Percentiles rank a stretch among this genome's conserved stretches.
These are phyloP conservation scores for Exophiala phaeomuriformis DNA, from an alignment of 2,329 filamentous ascomycete genomes.

Conservation along the genomic window DNA sequence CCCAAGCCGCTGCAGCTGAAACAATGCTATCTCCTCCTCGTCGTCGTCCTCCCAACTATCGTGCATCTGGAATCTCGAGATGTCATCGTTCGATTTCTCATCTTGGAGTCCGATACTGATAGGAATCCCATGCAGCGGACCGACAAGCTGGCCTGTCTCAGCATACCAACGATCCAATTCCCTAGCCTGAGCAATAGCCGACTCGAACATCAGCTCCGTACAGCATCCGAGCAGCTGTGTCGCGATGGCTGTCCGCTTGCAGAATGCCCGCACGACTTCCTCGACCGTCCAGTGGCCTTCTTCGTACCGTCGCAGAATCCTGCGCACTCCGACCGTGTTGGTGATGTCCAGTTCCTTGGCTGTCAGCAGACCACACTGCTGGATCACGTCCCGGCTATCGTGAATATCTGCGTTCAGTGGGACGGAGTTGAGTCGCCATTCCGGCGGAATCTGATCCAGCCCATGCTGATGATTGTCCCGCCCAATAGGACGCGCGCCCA, in stretches of 20 bases:
- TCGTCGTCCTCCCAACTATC: slow-evolving; percentile 40
- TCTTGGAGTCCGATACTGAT: slow-evolving; percentile 49
- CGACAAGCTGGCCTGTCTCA: slow-evolving; percentile 44
- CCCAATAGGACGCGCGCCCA: too few relatives aligned
- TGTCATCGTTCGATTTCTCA: slow-evolving; percentile 6
- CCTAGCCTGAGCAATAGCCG: slow-evolving; percentile 21
- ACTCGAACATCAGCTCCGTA: slow-evolving; percentile 7
- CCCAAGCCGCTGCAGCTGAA: slow-evolving; percentile 32
- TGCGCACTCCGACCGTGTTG: not conserved
- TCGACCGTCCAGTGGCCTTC: slow-evolving; percentile 8
- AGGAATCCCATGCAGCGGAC: slow-evolving; percentile 57
- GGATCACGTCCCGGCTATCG: not conserved
- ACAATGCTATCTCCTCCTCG: slow-evolving; percentile 27
- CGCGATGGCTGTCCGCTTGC: slow-evolving; percentile 42
- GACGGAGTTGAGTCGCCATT: not conserved
- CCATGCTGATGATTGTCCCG: too few relatives aligned
- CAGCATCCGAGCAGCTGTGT: slow-evolving; percentile 30
- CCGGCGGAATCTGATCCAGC: not conserved
- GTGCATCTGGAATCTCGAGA: not conserved
- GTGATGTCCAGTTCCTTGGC: slow-evolving; percentile 10
- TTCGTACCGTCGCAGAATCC: slow-evolving; percentile 8
- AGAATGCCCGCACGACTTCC: slow-evolving; percentile 49
- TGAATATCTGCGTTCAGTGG: not conserved
- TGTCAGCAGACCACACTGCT: slow-evolving; percentile 2
- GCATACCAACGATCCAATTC: slow-evolving; percentile 49